Percentiles rank a stretch among this genome's conserved stretches.
Conservation (phyloP, 306 rosid species). For the Cercis canadensis region DNA sequence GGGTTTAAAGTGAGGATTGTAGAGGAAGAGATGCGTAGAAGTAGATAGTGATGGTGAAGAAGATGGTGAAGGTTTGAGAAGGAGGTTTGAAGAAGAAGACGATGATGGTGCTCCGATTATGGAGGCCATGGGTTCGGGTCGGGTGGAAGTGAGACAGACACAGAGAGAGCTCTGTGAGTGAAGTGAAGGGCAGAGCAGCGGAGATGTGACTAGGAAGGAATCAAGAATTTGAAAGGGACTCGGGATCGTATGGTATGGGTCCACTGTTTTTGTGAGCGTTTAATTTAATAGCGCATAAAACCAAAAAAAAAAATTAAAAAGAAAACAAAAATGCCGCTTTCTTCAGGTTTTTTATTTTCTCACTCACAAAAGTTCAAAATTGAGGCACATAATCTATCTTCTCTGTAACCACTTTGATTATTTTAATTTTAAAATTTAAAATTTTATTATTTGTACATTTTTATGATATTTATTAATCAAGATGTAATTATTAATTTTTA, state of each 20-base stretch:
- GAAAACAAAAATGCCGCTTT: no score
- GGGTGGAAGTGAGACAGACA: not conserved
- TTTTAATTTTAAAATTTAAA: no score
- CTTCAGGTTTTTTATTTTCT: no score
- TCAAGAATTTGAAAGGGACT: not conserved
- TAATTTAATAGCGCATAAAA: no score
- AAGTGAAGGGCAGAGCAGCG: not conserved
- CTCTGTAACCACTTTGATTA: no score
- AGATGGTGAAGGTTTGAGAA: conserved; percentile 2
- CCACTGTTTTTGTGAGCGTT: not conserved
- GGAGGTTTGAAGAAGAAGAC: conserved; percentile 10
- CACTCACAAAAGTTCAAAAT: no score
- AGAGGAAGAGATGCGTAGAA: conserved; percentile 16
- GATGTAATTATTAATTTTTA: no score
- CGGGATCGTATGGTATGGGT: not conserved
- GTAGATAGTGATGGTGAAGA: not conserved
- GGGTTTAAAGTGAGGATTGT: conserved; percentile 2
- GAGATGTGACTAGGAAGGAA: not conserved
- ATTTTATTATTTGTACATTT: no score
- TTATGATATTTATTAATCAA: no score
- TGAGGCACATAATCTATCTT: no score
- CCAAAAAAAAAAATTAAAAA: no score
- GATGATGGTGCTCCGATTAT: conserved; percentile 18
- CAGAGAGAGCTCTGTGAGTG: not conserved
- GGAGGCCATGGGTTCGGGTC: conserved; percentile 26